phyloP scores from a whole-genome alignment of 2,329 filamentous ascomycete genomes.

The Epichloe aotearoae region DNA sequence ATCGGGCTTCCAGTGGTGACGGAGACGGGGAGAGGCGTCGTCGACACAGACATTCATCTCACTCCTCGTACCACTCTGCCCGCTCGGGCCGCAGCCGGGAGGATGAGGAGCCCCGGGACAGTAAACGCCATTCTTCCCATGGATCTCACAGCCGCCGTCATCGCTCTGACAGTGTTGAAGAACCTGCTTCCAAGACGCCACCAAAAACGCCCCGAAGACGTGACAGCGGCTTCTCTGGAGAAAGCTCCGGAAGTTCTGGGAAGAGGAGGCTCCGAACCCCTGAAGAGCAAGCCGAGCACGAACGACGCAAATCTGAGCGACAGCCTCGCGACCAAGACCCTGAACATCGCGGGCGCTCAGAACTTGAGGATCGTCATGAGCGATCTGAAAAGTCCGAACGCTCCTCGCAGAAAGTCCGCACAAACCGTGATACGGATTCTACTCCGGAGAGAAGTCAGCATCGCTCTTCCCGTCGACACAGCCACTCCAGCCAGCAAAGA shows the following conservation, averaged over 20 bases:
- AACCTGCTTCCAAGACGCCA: slow-evolving; percentile 20
- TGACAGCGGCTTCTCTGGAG: slow-evolving; percentile 33
- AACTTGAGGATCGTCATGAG: slow-evolving; percentile 15
- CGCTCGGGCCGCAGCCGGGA: slow-evolving; percentile 18
- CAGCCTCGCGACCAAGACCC: slow-evolving; percentile 16
- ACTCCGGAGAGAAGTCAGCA: slow-evolving; percentile 18
- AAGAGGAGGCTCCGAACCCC: slow-evolving; percentile 25
- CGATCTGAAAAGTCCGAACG: slow-evolving; percentile 3
- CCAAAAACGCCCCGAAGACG: slow-evolving; percentile 28
- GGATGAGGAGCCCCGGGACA: slow-evolving; percentile 19
- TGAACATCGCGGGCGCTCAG: slow-evolving; percentile 13
- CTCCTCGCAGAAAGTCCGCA: slow-evolving; percentile 11
- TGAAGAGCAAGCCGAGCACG: slow-evolving; percentile 38
- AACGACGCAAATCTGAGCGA: slow-evolving; percentile 35
- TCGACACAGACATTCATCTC: slow-evolving; percentile 21
- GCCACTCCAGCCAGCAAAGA: slow-evolving; percentile 22
- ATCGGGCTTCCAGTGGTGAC: slow-evolving; percentile 22
- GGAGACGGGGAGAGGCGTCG: slow-evolving; percentile 27
- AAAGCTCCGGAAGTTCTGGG: slow-evolving; percentile 23
- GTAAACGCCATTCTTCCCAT: slow-evolving; percentile 15
- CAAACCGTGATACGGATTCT: slow-evolving; percentile 21
- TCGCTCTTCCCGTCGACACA: slow-evolving; percentile 29
- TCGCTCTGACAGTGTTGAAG: slow-evolving; percentile 25
- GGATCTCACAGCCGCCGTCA: slow-evolving; percentile 19
- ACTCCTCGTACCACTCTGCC: slow-evolving; percentile 19